Percentiles rank a stretch among this genome's conserved stretches.
Conservation (phyloP, 139 green algal genomes). For the Monoraphidium neglectum region DNA sequence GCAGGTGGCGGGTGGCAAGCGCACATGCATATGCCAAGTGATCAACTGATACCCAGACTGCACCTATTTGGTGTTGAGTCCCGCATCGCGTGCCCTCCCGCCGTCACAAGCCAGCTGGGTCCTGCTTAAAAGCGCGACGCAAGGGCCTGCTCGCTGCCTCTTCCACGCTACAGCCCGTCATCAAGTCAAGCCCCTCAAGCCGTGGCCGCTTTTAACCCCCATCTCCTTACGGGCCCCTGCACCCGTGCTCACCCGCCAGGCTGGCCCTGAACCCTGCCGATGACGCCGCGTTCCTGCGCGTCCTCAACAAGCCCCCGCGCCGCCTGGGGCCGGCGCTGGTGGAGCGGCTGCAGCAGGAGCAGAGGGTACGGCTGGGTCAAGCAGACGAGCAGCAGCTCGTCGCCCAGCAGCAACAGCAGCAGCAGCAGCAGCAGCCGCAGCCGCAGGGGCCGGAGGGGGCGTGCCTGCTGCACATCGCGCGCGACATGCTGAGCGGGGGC, state of each 20-base stretch:
- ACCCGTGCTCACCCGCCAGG: background rate
- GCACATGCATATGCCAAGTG: too few relatives aligned
- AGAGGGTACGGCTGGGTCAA: background rate
- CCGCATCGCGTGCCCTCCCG: background rate
- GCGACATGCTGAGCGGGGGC: background rate
- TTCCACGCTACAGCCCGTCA: background rate
- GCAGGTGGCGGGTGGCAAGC: too few relatives aligned
- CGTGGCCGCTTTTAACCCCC: background rate
- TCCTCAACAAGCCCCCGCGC: conserved; percentile 30
- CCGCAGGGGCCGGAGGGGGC: background rate
- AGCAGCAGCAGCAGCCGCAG: background rate
- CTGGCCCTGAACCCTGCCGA: conserved; percentile 36
- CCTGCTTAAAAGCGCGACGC: background rate
- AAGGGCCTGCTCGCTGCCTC: background rate
- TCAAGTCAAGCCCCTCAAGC: background rate
- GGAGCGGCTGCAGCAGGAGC: background rate
- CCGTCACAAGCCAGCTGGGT: background rate
- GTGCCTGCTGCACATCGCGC: background rate
- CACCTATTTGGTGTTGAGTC: too few relatives aligned
- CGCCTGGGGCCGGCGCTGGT: conserved; percentile 13
- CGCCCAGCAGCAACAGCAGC: conserved; percentile 5
- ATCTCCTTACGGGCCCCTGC: background rate
- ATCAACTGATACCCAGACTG: too few relatives aligned
- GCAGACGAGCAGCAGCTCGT: background rate
- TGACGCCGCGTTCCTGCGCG: conserved; percentile 15